Evolutionary conservation across 2,329 filamentous ascomycete genomes (phyloP), one percentile per base, ranked within the genome.

Genomic region (Paecilomyces formosus): DNA sequence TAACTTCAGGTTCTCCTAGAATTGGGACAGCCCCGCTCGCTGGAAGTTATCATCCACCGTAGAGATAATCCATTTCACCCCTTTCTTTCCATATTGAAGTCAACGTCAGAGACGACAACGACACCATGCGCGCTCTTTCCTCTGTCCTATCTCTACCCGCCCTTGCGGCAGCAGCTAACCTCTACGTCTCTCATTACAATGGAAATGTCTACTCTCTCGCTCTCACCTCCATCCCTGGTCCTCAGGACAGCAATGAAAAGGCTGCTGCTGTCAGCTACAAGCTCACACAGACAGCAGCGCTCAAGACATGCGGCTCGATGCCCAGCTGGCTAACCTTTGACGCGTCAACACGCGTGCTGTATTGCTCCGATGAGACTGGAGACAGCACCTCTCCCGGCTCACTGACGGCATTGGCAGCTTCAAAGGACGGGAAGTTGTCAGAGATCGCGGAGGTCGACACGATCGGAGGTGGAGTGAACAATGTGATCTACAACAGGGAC

Each of bases 151-250:
- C 53, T 61, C 21, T 51, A 57, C 11, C 57, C 28, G 24, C 26
- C 26, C 45, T 18, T 11, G 13, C 39, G 6, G 18, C 30, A 22
- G 30, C 63, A 6, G 52, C 58, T 49, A 64, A 60, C 24, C 69
- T 78, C 54, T 76, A 71, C 59, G 72, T 72, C 45, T 70, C 74
- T 13, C 75, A 75, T 50, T 78, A 77, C 63, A 59, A 61, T 18
- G 72, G 74, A 9, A 68, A 63, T 9, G 66, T 77, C 49, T 71
- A 71, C 30, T 67, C 72, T 2, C 63, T 77, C 15, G 59, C 66
- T 22, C 64, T 76, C 21, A 59, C 51, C 24, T 15, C 30, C 50
- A 21, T 8, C 15, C 7, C 39, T 7, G 39, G 18, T 9, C n/a
- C 39, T 4, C 39, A 45, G n/a, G n/a, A 6, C 7, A 6, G 39